Evolutionary conservation across 768 basidiomycete species (phyloP).

Genomic region (Kwoniella sp.): DNA sequence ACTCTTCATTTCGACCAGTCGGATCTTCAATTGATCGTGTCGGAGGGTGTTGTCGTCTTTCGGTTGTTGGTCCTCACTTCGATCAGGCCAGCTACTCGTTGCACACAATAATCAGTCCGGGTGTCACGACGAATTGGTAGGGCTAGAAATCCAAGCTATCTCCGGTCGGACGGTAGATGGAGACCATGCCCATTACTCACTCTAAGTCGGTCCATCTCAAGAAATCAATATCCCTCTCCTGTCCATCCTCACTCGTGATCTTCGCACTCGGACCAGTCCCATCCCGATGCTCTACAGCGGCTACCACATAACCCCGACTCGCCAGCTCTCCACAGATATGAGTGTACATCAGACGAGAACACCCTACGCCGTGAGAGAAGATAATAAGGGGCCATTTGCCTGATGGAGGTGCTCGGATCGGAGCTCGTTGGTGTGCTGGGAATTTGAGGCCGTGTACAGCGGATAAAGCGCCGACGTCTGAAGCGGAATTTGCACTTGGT

Average conservation of each 20-base stretch:
- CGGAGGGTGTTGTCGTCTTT: slow-evolving; percentile 25
- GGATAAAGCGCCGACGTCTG: slow-evolving; percentile 20
- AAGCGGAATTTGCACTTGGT: too few relatives aligned
- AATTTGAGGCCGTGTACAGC: slow-evolving; percentile 30
- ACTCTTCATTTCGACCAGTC: slow-evolving; percentile 17
- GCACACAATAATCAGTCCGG: background rate
- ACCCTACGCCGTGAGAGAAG: slow-evolving; percentile 80
- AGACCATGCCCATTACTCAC: slow-evolving; percentile 22
- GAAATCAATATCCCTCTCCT: slow-evolving; percentile 25
- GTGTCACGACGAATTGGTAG: too few relatives aligned
- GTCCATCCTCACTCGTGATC: slow-evolving; percentile 24
- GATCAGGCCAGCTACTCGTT: slow-evolving; percentile 22
- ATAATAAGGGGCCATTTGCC: slow-evolving; percentile 65
- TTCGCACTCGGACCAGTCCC: slow-evolving; percentile 64
- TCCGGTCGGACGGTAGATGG: too few relatives aligned
- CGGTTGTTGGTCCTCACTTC: slow-evolving; percentile 17
- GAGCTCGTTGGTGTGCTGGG: slow-evolving; percentile 24
- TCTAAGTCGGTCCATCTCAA: slow-evolving; percentile 27
- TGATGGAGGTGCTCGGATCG: slow-evolving; percentile 13
- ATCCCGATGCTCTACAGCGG: slow-evolving; percentile 78
- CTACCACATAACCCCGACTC: slow-evolving; percentile 72
- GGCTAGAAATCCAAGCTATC: too few relatives aligned
- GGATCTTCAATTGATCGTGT: slow-evolving; percentile 24
- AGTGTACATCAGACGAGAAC: slow-evolving; percentile 67
- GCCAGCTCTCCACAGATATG: slow-evolving; percentile 73